Percentiles rank a stretch among this genome's conserved stretches.
Evolutionary conservation across 148 eudicot species (phyloP).

Genomic region (Rhododendron henanense): DNA sequence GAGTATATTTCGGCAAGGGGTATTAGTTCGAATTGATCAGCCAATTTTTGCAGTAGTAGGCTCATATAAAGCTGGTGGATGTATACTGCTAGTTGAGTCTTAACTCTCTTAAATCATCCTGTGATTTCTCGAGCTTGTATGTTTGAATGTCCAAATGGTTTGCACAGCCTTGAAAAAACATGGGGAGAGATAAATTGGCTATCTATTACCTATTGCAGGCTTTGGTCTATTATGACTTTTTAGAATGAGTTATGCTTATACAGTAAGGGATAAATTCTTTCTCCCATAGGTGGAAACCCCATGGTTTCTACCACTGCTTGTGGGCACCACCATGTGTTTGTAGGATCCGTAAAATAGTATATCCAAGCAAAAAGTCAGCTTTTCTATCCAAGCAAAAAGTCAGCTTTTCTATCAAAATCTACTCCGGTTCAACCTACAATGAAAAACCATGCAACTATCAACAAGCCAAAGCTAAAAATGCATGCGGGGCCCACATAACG

Average conservation of each 20-base stretch:
- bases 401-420: not conserved
- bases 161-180: not conserved
- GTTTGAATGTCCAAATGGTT: not conserved
- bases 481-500: not conserved
- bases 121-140: not conserved
- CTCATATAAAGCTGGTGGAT: not conserved
- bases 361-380: too few relatives aligned
- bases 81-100: not conserved
- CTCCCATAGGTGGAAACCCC: too few relatives aligned
- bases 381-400: too few relatives aligned
- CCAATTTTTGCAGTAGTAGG: not conserved
- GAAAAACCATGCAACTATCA: not conserved
- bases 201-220: too few relatives aligned
- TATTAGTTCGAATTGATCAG: not conserved
- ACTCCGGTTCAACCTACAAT: not conserved
- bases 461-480: not conserved
- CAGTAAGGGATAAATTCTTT: too few relatives aligned
- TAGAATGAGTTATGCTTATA: not conserved
- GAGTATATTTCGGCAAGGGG: not conserved
- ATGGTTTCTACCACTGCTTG: too few relatives aligned
- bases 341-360: too few relatives aligned
- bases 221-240: too few relatives aligned
- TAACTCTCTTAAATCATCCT: not conserved
- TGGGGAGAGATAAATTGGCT: too few relatives aligned
- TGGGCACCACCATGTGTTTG: too few relatives aligned